Percentiles rank a stretch among this genome's conserved stretches.
Conservation (phyloP, 2,329 filamentous ascomycete genomes). For the Fusarium luffae region DNA sequence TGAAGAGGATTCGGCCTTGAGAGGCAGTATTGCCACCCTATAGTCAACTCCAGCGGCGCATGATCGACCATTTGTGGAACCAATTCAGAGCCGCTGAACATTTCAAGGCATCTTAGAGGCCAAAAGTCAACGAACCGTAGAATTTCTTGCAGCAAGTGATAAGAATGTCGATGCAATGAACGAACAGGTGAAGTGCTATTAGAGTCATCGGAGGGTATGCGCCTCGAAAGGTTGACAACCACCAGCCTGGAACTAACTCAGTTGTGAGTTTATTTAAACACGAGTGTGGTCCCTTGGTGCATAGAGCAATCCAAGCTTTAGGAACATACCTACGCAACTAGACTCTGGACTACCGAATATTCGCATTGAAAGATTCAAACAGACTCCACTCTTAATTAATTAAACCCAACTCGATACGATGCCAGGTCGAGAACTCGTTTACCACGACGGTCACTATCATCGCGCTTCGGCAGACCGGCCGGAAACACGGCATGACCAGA, state of each 20-base stretch:
- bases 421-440: slow-evolving; percentile 43
- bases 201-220: slow-evolving; percentile 21
- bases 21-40: slow-evolving; percentile 34
- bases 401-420: slow-evolving; percentile 30
- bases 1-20: slow-evolving; percentile 9
- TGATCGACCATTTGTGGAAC: slow-evolving; percentile 39
- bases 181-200: slow-evolving; percentile 19
- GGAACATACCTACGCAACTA: neutral
- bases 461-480: slow-evolving; percentile 23
- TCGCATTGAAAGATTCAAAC: slow-evolving; percentile 1
- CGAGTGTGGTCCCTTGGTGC: neutral
- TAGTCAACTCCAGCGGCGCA: slow-evolving; percentile 27
- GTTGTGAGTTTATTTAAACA: slow-evolving; percentile 23
- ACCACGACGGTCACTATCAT: slow-evolving; percentile 49
- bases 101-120: slow-evolving; percentile 21
- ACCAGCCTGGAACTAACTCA: neutral
- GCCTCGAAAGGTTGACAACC: slow-evolving; percentile 18
- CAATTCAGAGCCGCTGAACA: slow-evolving; percentile 8
- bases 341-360: neutral
- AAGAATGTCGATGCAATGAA: slow-evolving; percentile 3
- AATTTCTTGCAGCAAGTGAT: slow-evolving; percentile 21
- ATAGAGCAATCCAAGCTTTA: neutral
- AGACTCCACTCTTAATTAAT: slow-evolving; percentile 6
- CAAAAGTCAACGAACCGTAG: slow-evolving; percentile 1
- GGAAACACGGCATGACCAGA: slow-evolving; percentile 19